Base-by-base conservation (phyloP, 192 early-diverging fungal genomes). In the Podila clonocystis region DNA sequence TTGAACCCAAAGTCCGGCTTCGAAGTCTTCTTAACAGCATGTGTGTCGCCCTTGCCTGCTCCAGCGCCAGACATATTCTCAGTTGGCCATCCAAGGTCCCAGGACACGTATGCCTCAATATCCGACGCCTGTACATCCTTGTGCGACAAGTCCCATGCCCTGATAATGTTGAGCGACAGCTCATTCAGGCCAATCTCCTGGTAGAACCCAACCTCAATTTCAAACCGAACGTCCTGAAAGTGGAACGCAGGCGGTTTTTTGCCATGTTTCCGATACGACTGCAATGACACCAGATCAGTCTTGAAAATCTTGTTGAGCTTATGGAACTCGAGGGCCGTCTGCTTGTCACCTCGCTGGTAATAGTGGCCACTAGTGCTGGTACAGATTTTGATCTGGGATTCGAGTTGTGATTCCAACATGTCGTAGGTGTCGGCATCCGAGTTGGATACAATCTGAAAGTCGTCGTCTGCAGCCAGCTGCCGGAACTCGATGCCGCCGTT, bases 31-130 rank as follows among this genome's bases (percentile, higher is more conserved):
- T 75, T 71, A 13, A 86, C 85, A 5, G 78, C 74, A 4, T 80
- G 69, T 4, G 91, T 92, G 65, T 91, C 86, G 0, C 93, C 93
- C 75, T 93, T 94, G 15, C 87, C 91, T 41, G 87, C 74, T 5
- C 84, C 70, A 49, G 85, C 82, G 9, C 83, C 83, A 4, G 85
- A 62, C 57, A 80, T 79, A 59, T 87, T 85, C 59, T 90, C 88
- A 11, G 84, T 74, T 19, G 92, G 93, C 93, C 93, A 93, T n/a
- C 93, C 93, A 15, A 93, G 58, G 82, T 95, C 93, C 87, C 87
- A 95, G 15, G 71, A 66, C 9, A 94, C 92, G 72, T 85, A 91
- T 9, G 87, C 85, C 9, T 93, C 91, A 57, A 95, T 80, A 55
- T 91, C 89, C 62, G 78, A 68, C 13, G 77, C 64, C 15, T 84